Conservation (phyloP, 129 eudicot species). For the sunflower (Helianthus annuus) region HanXRQr2.0-SUNRISE NC_035437.2:177572066-177572565, state of each 20-base stretch:
- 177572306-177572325: conserved; percentile 31
- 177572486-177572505: conserved; percentile 26
- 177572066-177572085: too few relatives aligned
- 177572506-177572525: conserved; percentile 25
- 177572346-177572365: conserved; percentile 36
- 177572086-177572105: too few relatives aligned
- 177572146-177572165: too few relatives aligned
- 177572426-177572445: background rate
- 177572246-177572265: too few relatives aligned
- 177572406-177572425: conserved; percentile 27
- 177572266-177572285: conserved; percentile 20
- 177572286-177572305: conserved; percentile 25
- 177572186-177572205: background rate
- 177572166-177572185: too few relatives aligned
- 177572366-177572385: conserved; percentile 8
- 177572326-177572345: conserved; percentile 21
- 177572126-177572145: too few relatives aligned
- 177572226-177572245: background rate
- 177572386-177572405: conserved; percentile 41
- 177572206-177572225: conserved; percentile 9
- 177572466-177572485: conserved; percentile 32
- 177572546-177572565: conserved; percentile 22
- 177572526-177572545: conserved; percentile 20
- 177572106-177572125: too few relatives aligned
- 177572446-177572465: background rate